Evolutionary conservation across 139 green algal species (phyloP).

Genomic region (Yamagishiella unicocca): DNA sequence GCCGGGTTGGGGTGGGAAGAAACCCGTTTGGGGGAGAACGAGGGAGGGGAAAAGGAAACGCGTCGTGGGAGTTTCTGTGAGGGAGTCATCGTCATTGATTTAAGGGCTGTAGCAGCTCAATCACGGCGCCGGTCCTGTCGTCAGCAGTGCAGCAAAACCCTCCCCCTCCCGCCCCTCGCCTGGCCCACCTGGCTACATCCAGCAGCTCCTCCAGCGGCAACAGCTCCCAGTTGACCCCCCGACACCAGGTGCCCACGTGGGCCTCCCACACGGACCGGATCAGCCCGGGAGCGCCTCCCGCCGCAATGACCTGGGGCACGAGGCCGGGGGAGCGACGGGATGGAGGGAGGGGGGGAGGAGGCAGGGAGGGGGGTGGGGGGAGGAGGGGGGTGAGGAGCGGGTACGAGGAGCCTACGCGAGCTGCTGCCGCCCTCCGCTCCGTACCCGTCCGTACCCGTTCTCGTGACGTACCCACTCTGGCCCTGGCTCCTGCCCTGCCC

Average conservation of each 20-base stretch:
- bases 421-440: too few relatives aligned
- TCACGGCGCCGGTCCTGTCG: too few relatives aligned
- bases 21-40: not conserved
- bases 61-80: not conserved
- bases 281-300: slow-evolving; percentile 47
- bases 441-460: too few relatives aligned
- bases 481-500: too few relatives aligned
- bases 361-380: not conserved
- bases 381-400: too few relatives aligned
- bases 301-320: slow-evolving; percentile 55
- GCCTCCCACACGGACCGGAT: slow-evolving; percentile 59
- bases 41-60: not conserved
- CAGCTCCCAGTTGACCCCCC: slow-evolving; percentile 83
- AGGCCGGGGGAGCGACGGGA: too few relatives aligned
- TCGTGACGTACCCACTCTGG: not conserved
- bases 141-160: not conserved
- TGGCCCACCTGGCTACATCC: slow-evolving; percentile 62
- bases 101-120: not conserved
- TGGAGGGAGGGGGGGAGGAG: too few relatives aligned
- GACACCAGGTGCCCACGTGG: slow-evolving; percentile 66
- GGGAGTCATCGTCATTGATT: not conserved
- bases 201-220: slow-evolving; percentile 73
- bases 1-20: not conserved
- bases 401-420: too few relatives aligned
- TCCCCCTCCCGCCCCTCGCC: not conserved